These are phyloP conservation scores for Diaporthe vexans DNA, from an alignment of 2,329 filamentous ascomycete species.

Conservation along the genomic window DNA sequence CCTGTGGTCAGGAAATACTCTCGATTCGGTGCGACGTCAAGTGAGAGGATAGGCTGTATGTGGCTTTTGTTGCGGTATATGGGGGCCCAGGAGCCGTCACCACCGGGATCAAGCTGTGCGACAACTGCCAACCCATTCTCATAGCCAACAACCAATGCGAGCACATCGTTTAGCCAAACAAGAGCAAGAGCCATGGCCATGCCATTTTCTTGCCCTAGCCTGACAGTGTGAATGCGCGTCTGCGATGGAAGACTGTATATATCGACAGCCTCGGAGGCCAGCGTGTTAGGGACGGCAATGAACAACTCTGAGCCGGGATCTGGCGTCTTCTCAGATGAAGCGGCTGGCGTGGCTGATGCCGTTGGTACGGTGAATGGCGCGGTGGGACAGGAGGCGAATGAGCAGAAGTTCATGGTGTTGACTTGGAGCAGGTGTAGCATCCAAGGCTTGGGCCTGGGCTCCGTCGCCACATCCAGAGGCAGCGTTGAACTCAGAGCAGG, in stretches of 20 bases:
- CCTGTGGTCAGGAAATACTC: slow-evolving; percentile 82
- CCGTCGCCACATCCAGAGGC: slow-evolving; percentile 74
- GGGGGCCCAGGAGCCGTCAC: slow-evolving; percentile 59
- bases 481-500: slow-evolving; percentile 74
- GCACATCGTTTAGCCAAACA: slow-evolving; percentile 61
- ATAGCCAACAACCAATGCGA: slow-evolving; percentile 82
- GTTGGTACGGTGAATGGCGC: slow-evolving; percentile 44
- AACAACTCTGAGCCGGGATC: slow-evolving; percentile 63
- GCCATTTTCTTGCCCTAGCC: slow-evolving; percentile 68
- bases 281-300: slow-evolving; percentile 84
- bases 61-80: slow-evolving; percentile 79
- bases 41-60: slow-evolving; percentile 84
- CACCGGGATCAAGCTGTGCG: slow-evolving; percentile 63
- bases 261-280: slow-evolving; percentile 83
- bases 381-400: slow-evolving; percentile 75
- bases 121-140: slow-evolving; percentile 86
- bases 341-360: slow-evolving; percentile 41
- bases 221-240: slow-evolving; percentile 72
- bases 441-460: slow-evolving; percentile 78
- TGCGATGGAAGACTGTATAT: slow-evolving; percentile 87
- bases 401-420: slow-evolving; percentile 96
- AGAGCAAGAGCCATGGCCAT: slow-evolving; percentile 91
- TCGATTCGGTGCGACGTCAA: slow-evolving; percentile 66
- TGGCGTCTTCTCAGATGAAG: slow-evolving; percentile 21
- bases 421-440: slow-evolving; percentile 86